phyloP scores from a whole-genome alignment of 768 basidiomycete genomes.

The Mycena vulgaris region DNA sequence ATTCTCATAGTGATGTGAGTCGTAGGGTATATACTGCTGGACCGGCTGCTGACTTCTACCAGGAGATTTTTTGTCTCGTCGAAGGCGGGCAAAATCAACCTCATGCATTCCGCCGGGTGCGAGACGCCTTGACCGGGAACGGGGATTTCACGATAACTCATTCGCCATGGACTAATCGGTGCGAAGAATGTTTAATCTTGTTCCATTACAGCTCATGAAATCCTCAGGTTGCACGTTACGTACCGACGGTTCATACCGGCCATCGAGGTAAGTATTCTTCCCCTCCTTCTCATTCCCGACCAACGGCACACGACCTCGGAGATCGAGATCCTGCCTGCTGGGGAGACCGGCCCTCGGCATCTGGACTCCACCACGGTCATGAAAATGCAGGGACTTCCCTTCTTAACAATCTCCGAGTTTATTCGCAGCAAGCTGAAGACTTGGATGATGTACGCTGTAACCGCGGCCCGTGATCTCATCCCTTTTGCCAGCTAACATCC shows the following conservation, averaged over 20 bases:
- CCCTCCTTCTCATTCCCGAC: constrained; percentile 16
- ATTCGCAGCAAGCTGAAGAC: constrained; percentile 87
- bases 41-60: constrained; percentile 37
- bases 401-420: constrained; percentile 90
- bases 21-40: constrained; percentile 45
- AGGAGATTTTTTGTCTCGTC: constrained; percentile 92
- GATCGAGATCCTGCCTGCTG: constrained; percentile 89
- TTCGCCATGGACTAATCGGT: constrained; percentile 93
- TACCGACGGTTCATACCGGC: constrained; percentile 85
- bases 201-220: constrained; percentile 28
- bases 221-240: constrained; percentile 76
- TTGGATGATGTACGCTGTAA: constrained; percentile 80
- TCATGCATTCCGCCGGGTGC: constrained; percentile 85
- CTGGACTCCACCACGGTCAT: constrained; percentile 79
- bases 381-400: constrained; percentile 80
- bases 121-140: constrained; percentile 78
- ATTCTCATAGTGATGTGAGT: constrained; percentile 73
- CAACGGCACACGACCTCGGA: constrained; percentile 46
- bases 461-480: constrained; percentile 29
- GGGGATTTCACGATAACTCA: constrained; percentile 76
- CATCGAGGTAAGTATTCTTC: constrained; percentile 71
- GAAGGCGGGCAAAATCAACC: constrained; percentile 74
- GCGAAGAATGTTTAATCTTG: constrained; percentile 37
- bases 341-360: constrained; percentile 84
- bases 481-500: constrained; percentile 31